Base-by-base conservation (phyloP, 148 eudicot genomes). In the Rhododendron ovatum region DNA sequence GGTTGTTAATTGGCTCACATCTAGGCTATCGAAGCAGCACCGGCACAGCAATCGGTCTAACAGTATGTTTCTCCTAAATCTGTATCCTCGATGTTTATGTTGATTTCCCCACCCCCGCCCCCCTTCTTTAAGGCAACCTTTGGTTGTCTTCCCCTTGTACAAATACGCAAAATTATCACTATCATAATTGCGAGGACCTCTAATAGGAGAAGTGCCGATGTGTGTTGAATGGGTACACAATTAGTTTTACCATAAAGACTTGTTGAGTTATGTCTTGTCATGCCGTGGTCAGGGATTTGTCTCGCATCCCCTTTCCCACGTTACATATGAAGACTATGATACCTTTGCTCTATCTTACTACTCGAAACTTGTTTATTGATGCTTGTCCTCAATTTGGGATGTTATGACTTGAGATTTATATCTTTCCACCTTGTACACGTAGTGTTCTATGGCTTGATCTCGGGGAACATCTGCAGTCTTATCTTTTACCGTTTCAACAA, bases 1-100 rank as follows among this genome's bases (percentile, higher is more conserved):
- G 93, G 99, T 97, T 45, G 98, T 97, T 80, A 95, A 97, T 75
- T 97, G 99, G 99, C 98, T 98, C 85, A 98, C 98, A 39, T 95
- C 98, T 78, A 93, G 94, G 99, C 89, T 98, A 45, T 95, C 93
- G 14, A 94, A 95, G 81, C 96, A 94, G 84, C 95, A 94, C 55
- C 89, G 86, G 82, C 92, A 90, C 83, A 92, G 33, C 35, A 17
- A 26, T 67, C 74, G 28, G 28, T 28, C 74, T 35, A 67, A 26
- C 75, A 89, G 94, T 89, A 86, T 78, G 90, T 79, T 86, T 74
- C 39, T 22, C 59, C 35, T 67, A 3, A 67, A 3, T 26, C 2
- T 26, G 5, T 26, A 26, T 67, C 15, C 22, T 71, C 47, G 41
- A 17, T 74, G 78, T 74, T 73, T 77, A 71, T 71, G 39, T 30